Conservation (phyloP, 345 rosid species). For the Garcia nutans region DNA sequence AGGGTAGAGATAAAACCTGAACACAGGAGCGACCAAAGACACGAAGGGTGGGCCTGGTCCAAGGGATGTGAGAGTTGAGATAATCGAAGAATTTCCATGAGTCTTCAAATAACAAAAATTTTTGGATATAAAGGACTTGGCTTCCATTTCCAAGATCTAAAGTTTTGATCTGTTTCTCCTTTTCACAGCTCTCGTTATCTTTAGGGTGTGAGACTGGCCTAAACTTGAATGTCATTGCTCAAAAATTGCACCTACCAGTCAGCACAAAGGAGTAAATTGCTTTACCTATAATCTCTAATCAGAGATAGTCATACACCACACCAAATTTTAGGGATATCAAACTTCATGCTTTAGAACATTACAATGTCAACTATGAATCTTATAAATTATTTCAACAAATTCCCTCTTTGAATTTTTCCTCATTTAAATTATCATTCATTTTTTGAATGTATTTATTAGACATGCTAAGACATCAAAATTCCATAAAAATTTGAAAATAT, state of each 20-base stretch:
- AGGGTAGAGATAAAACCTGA: constrained; percentile 46
- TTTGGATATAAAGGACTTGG: constrained; percentile 53
- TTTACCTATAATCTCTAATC: too few species aligned
- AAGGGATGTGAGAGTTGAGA: constrained; percentile 70
- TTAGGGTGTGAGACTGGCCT: constrained; percentile 13
- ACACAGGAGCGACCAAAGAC: constrained; percentile 67
- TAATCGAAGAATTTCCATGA: constrained; percentile 71
- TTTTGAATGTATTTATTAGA: too few species aligned
- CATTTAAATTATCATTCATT: too few species aligned
- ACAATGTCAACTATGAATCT: too few species aligned
- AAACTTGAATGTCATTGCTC: constrained; percentile 34
- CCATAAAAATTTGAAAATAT: too few species aligned
- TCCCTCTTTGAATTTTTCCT: too few species aligned
- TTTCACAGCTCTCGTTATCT: neutral
- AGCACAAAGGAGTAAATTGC: neutral
- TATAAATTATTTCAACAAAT: too few species aligned
- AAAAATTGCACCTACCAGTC: neutral
- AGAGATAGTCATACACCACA: too few species aligned
- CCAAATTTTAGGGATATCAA: too few species aligned
- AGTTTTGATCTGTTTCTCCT: constrained; percentile 22
- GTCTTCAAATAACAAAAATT: constrained; percentile 47
- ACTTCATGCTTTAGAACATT: too few species aligned
- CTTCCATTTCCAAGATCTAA: constrained; percentile 71
- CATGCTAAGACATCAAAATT: too few species aligned
- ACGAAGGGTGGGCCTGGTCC: constrained; percentile 77